A percentile compares a stretch with the other conserved stretches of the same genome.
These are phyloP conservation scores for Dendrobium chrysotoxum DNA, from an alignment of 106 monocot genomes.

Conservation along the genomic window DNA sequence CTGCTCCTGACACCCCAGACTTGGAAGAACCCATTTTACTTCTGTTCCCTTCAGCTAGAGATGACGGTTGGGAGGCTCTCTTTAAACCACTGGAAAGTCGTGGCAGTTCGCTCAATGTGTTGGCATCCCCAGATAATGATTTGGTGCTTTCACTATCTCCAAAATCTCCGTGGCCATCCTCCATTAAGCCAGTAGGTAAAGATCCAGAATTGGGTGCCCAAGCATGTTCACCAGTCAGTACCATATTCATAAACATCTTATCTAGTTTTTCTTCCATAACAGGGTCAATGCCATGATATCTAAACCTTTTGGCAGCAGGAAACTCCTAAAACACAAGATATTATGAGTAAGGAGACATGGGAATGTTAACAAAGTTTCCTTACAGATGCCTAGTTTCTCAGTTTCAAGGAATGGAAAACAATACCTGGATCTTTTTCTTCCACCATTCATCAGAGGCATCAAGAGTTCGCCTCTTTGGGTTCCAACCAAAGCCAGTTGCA, in stretches of 20 bases:
- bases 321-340: constrained; percentile 1
- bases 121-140: background rate
- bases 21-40: background rate
- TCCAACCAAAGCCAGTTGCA: constrained; percentile 11
- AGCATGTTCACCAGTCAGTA: background rate
- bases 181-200: background rate
- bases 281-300: constrained; percentile 14
- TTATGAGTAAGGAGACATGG: too few species aligned
- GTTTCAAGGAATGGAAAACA: background rate
- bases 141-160: constrained; percentile 4
- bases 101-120: background rate
- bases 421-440: constrained; percentile 20
- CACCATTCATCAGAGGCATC: constrained; percentile 20
- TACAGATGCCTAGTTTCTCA: background rate
- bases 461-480: constrained; percentile 6
- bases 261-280: constrained; percentile 22
- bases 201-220: background rate
- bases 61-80: background rate
- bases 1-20: background rate
- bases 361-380: too few species aligned
- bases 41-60: background rate
- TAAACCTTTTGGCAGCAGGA: constrained; percentile 18
- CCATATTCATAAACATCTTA: constrained; percentile 15
- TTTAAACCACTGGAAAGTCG: background rate
- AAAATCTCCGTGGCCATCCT: background rate